Evolutionary conservation across 768 basidiomycete genomes (phyloP).

Genomic region (Amanita exitialis): DNA sequence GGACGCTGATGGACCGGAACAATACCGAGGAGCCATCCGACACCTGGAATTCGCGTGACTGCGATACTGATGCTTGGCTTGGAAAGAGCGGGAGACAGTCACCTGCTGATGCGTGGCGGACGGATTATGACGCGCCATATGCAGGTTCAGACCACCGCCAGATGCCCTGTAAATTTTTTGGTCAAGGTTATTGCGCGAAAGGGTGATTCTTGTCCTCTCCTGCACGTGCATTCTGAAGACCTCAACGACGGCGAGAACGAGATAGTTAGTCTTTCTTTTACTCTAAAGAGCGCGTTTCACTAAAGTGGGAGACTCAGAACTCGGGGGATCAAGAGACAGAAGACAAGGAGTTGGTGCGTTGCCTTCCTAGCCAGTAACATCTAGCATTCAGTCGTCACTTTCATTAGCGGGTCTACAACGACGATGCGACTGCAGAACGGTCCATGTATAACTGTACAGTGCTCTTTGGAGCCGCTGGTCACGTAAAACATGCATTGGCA

Average conservation of each 20-base stretch:
- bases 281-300: background rate
- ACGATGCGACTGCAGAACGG: constrained; percentile 10
- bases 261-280: background rate
- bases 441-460: constrained; percentile 21
- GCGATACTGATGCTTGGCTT: background rate
- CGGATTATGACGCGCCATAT: constrained; percentile 3
- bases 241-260: background rate
- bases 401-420: background rate
- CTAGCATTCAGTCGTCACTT: background rate
- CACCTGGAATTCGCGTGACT: background rate
- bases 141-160: constrained; percentile 5
- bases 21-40: background rate
- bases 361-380: background rate
- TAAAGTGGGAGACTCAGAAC: background rate
- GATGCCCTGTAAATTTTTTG: constrained; percentile 22
- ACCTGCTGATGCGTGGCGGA: background rate
- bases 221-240: constrained; percentile 18
- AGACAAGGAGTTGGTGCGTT: background rate
- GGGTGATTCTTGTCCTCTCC: constrained; percentile 19
- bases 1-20: background rate
- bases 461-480: constrained; percentile 21
- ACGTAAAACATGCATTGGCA: constrained; percentile 22
- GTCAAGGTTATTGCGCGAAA: constrained; percentile 23
- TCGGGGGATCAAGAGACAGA: background rate
- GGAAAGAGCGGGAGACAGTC: background rate